Evolutionary conservation across 805 yeast genomes (phyloP).

Genomic region (Martiniozyma abietophila): DNA sequence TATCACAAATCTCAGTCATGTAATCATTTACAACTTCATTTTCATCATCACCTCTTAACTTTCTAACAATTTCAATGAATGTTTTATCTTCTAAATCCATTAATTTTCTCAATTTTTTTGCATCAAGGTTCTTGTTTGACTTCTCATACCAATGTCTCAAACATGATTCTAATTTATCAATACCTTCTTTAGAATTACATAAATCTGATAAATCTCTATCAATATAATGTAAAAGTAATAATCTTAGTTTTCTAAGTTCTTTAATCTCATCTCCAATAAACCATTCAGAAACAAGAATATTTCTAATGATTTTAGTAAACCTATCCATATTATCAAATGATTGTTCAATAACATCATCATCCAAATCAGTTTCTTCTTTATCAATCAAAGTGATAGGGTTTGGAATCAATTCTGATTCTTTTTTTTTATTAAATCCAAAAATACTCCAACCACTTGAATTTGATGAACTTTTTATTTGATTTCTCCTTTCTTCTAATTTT

Average conservation of each 20-base stretch:
- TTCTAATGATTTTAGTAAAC: conserved; percentile 11
- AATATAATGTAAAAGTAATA: conserved; percentile 5
- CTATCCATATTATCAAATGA: conserved; percentile 7
- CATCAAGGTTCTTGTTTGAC: neutral
- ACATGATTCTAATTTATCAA: neutral
- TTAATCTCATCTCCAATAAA: conserved; percentile 12
- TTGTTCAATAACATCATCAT: neutral
- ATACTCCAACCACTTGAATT: conserved; percentile 2
- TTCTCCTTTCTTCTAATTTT: neutral
- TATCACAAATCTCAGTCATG: conserved; percentile 22
- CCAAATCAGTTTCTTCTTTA: neutral
- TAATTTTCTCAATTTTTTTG: neutral
- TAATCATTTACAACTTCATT: conserved; percentile 20
- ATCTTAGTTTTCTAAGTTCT: conserved; percentile 9
- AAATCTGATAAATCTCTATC: conserved; percentile 1
- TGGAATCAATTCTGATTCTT: neutral
- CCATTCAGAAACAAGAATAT: conserved; percentile 9
- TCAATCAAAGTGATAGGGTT: neutral
- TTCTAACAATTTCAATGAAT: conserved; percentile 15
- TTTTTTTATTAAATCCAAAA: conserved; percentile 1
- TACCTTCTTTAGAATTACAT: conserved; percentile 4
- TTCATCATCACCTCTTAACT: conserved; percentile 22
- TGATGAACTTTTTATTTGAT: neutral
- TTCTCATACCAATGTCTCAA: neutral
- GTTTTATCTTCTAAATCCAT: conserved; percentile 13